Evolutionary conservation across 805 yeast species (phyloP).

Genomic region (Schwanniomyces pseudopolymorphus): DNA sequence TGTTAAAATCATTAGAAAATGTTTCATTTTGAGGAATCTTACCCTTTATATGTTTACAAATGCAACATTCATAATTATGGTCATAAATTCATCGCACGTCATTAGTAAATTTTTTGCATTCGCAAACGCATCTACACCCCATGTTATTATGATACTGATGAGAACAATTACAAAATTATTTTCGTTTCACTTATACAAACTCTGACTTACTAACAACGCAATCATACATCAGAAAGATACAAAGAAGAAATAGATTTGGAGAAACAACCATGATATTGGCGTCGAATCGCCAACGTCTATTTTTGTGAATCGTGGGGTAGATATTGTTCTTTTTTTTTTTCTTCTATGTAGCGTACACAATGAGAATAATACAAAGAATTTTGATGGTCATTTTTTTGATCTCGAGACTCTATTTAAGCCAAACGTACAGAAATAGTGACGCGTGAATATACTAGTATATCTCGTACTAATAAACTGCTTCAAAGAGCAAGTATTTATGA

Average conservation of each 20-base stretch:
- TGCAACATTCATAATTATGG: neutral
- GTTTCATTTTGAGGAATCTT: neutral
- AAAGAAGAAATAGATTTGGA: neutral
- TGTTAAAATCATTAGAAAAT: neutral
- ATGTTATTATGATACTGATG: neutral
- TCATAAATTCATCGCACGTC: conserved; percentile 1
- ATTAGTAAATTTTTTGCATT: neutral
- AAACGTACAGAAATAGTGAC: neutral
- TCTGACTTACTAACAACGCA: neutral
- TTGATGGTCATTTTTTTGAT: neutral
- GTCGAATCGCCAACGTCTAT: neutral
- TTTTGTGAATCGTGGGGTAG: neutral
- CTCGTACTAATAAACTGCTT: no score
- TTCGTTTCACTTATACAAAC: neutral
- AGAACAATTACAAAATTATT: neutral
- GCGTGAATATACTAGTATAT: no score
- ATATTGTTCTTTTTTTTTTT: neutral
- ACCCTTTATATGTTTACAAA: conserved; percentile 1
- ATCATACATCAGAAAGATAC: neutral
- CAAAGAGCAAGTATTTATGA: no score
- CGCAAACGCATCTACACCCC: conserved; percentile 1
- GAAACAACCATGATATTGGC: neutral
- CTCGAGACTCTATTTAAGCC: neutral
- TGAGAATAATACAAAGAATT: neutral
- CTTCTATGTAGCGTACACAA: neutral